Base-by-base conservation (phyloP, 1,284 basidiomycete genomes). In the Macrocybe sp. region DNA sequence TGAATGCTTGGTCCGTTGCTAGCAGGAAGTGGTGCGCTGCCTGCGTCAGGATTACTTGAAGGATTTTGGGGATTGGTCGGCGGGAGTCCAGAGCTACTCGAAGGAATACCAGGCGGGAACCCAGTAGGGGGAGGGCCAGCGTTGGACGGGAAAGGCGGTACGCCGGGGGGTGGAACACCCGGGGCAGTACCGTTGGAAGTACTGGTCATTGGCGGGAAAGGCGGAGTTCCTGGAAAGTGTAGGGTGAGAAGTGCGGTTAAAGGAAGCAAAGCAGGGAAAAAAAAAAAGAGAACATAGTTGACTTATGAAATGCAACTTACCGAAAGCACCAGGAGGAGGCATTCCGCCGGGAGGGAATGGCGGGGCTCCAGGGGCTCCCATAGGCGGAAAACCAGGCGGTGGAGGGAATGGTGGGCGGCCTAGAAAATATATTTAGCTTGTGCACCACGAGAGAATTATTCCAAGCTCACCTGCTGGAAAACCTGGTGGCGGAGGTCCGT, bases 321-420 rank as follows among this genome's bases (percentile, higher is more conserved):
- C 52, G 22, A 22, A 22, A 22, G 37, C 49, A 31, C 53, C 53
- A n/a, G 53, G 53, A 11, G 48, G 52, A 29, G 48, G 51, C 41
- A 48, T 47, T 11, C 75, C 69, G 48, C 72, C 73, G 28, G 85
- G 81, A 52, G 83, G 82, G 61, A 83, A 84, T 2, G 82, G 81
- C 38, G 81, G 81, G 10, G 54, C 70, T 42, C 74, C 79, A 68
- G 80, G 69, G 61, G 75, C 60, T 60, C 70, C 70, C 65, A 69
- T 68, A 3, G 66, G 66, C 30, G 69, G 68, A 51, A 73, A 71
- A 14, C 68, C 69, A 45, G 61, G 64, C 6, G 75, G 78, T 37
- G 84, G 84, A 57, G 84, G 83, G 63, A 87, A 85, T 12, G 85
- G 83, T n/a, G 84, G 83, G 48, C 81, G 77, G 47, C 72, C 78